phyloP scores from a whole-genome alignment of 345 rosid species.

The Syzygium oleosum region DNA sequence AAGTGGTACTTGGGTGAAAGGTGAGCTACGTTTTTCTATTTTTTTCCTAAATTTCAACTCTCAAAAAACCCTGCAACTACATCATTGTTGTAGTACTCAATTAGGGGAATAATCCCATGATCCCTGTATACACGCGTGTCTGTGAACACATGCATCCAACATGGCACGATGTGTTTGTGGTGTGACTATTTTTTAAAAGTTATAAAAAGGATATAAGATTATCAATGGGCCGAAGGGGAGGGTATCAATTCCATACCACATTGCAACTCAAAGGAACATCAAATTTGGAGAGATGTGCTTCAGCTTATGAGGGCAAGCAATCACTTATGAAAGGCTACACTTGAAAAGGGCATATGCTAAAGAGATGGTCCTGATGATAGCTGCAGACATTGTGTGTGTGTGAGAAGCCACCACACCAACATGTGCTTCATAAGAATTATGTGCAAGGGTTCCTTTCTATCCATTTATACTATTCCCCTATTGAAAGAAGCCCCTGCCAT shows the following conservation, averaged over 20 bases:
- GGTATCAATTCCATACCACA: background rate
- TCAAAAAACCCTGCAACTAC: background rate
- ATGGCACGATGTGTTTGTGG: background rate
- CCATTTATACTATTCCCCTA: background rate
- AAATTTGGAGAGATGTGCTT: background rate
- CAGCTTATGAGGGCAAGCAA: background rate
- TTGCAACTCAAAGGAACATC: background rate
- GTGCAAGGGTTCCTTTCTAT: background rate
- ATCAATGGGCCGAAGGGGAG: background rate
- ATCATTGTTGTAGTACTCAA: no score
- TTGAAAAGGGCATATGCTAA: background rate
- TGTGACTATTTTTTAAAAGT: background rate
- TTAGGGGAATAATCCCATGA: background rate
- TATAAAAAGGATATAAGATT: no score
- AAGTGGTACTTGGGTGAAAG: background rate
- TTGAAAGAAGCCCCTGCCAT: background rate
- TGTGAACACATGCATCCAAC: background rate
- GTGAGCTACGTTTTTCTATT: background rate
- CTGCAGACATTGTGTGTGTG: background rate
- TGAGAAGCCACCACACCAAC: background rate
- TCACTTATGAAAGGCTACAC: background rate
- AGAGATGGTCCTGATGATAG: background rate
- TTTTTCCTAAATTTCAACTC: background rate
- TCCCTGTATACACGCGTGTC: background rate
- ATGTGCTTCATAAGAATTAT: background rate